Conservation (phyloP, 768 basidiomycete species). For the Candolleomyces efflorescens region DNA sequence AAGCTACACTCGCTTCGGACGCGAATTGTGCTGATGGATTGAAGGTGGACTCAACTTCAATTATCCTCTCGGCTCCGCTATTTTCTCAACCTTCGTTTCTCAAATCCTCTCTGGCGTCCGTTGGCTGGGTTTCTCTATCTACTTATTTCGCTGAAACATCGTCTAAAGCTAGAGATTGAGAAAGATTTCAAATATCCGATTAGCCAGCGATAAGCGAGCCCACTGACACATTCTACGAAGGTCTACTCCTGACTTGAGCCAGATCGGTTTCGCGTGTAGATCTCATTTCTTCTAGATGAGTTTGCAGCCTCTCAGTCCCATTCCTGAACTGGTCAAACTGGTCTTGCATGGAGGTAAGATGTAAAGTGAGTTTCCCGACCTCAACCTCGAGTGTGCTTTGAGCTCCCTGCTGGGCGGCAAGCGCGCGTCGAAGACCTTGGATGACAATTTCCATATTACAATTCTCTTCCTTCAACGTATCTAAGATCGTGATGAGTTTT, state of each 20-base stretch:
- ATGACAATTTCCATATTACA: constrained; percentile 96
- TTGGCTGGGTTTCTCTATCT: too few relatives aligned
- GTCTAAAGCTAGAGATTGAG: too few relatives aligned
- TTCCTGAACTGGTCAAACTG: constrained; percentile 81
- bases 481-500: constrained; percentile 31
- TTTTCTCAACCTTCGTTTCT: too few relatives aligned
- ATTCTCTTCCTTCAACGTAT: constrained; percentile 97
- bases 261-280: constrained; percentile 93
- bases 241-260: constrained; percentile 83
- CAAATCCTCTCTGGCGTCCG: too few relatives aligned
- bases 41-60: too few relatives aligned
- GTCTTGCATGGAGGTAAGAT: constrained; percentile 70
- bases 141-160: too few relatives aligned
- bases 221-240: constrained; percentile 14
- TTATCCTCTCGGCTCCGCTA: too few relatives aligned
- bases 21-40: too few relatives aligned
- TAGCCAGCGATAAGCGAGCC: too few relatives aligned
- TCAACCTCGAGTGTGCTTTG: constrained; percentile 75
- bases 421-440: constrained; percentile 78
- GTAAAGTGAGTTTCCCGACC: constrained; percentile 72
- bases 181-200: too few relatives aligned
- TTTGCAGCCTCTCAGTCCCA: constrained; percentile 70
- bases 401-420: constrained; percentile 61
- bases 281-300: constrained; percentile 67
- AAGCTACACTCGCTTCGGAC: too few relatives aligned